Evolutionary conservation across 208 protist genomes (phyloP).

Genomic region (Hexamita inflata): DNA sequence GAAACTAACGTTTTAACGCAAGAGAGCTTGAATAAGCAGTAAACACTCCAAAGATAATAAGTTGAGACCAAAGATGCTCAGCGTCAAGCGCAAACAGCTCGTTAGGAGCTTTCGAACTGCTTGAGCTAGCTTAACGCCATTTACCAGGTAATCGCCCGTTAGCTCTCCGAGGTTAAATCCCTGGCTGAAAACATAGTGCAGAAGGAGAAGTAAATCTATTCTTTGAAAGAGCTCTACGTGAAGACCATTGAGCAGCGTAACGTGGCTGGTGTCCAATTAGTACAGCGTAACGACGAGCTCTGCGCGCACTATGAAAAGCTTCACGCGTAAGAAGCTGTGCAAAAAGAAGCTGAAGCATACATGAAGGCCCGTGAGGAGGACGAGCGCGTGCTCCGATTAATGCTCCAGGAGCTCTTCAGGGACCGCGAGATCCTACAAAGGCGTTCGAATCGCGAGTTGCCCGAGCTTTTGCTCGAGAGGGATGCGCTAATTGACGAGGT

Average conservation of each 20-base stretch:
- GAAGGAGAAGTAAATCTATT: not conserved
- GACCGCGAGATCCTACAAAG: not conserved
- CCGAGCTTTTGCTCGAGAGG: not conserved
- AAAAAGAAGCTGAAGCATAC: slow-evolving; percentile 11
- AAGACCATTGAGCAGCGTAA: slow-evolving; percentile 19
- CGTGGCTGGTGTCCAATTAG: not conserved
- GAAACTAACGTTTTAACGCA: slow-evolving; percentile 7
- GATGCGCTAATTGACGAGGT: not conserved
- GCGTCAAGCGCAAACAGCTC: not conserved
- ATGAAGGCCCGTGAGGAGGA: slow-evolving; percentile 24
- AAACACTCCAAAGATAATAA: not conserved
- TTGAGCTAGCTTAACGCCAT: not conserved
- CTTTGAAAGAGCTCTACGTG: not conserved
- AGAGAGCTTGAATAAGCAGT: not conserved
- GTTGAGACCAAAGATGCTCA: slow-evolving; percentile 20
- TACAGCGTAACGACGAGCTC: slow-evolving; percentile 16
- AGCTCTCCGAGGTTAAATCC: not conserved
- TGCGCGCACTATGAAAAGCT: slow-evolving; percentile 8
- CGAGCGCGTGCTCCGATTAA: not conserved
- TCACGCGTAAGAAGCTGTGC: slow-evolving; percentile 13
- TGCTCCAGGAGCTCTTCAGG: not conserved
- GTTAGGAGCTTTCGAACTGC: not conserved
- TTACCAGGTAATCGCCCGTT: not conserved
- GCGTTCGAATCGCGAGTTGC: not conserved
- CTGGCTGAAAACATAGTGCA: not conserved